These are phyloP conservation scores for Salix koriyanagi DNA, from an alignment of 345 rosid species.

Conservation along the genomic window DNA sequence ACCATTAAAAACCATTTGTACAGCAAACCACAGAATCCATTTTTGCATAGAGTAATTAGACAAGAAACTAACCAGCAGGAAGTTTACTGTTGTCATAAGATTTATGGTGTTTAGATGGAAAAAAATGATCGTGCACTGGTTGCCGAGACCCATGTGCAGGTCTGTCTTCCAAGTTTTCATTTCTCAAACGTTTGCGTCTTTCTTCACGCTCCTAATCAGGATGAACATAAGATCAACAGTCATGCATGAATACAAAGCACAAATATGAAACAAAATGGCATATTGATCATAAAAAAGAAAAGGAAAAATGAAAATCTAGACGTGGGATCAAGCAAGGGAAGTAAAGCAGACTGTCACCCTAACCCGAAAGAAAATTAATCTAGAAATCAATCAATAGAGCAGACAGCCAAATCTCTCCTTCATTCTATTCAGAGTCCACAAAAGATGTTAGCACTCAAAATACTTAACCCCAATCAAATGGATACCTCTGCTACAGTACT, in stretches of 20 bases:
- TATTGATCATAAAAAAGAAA: no score
- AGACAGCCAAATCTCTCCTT: no score
- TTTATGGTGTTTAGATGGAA: slow-evolving; percentile 41
- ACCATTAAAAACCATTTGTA: background rate
- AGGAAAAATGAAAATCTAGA: background rate
- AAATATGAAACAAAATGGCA: background rate
- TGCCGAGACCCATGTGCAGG: slow-evolving; percentile 49
- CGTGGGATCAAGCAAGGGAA: background rate
- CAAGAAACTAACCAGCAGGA: slow-evolving; percentile 65
- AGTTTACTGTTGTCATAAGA: slow-evolving; percentile 64
- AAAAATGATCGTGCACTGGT: slow-evolving; percentile 41
- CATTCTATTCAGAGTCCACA: background rate
- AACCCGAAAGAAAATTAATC: background rate
- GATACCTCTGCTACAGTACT: background rate
- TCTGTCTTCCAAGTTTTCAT: slow-evolving; percentile 55
- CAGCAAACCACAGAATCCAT: background rate
- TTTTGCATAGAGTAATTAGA: background rate
- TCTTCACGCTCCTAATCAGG: slow-evolving; percentile 86
- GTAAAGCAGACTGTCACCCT: background rate
- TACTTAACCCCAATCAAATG: background rate
- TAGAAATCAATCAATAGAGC: no score
- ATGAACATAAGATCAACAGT: slow-evolving; percentile 12
- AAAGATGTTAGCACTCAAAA: background rate
- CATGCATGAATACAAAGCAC: background rate
- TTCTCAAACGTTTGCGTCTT: slow-evolving; percentile 71